phyloP scores from a whole-genome alignment of 2,329 filamentous ascomycete species.

The Botrytis paeoniae region DNA sequence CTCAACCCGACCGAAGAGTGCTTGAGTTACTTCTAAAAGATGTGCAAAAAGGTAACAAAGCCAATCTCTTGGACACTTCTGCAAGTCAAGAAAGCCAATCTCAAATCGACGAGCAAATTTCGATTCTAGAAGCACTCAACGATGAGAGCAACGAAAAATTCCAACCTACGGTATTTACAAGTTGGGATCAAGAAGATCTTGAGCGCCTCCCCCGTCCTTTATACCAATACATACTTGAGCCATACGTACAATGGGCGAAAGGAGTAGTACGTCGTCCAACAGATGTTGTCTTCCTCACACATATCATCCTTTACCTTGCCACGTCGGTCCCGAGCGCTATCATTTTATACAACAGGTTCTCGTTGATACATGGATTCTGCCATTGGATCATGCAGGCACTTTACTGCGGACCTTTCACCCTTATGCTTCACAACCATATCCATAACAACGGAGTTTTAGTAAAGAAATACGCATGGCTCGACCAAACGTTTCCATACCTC shows the following conservation, averaged over 20 bases:
- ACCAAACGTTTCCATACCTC: constrained; percentile 68
- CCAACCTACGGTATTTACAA: constrained; percentile 29
- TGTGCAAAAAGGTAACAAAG: constrained; percentile 1
- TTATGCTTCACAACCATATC: constrained; percentile 84
- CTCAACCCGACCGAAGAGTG: constrained; percentile 18
- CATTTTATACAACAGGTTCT: constrained; percentile 63
- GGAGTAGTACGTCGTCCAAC: constrained; percentile 37
- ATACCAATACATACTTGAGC: constrained; percentile 19
- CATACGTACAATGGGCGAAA: constrained; percentile 28
- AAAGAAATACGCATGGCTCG: constrained; percentile 54
- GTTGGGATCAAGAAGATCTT: constrained; percentile 28
- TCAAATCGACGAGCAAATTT: constrained; percentile 16
- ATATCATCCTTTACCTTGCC: constrained; percentile 67
- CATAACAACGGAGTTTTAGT: constrained; percentile 69
- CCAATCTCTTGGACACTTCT: neutral
- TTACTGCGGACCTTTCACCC: constrained; percentile 71
- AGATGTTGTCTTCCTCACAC: constrained; percentile 76
- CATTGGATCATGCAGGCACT: constrained; percentile 65
- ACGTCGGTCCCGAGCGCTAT: constrained; percentile 69
- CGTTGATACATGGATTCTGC: constrained; percentile 62
- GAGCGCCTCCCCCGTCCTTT: constrained; percentile 24
- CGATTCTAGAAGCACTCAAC: constrained; percentile 18
- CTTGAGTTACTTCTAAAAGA: constrained; percentile 16
- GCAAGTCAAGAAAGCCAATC: neutral
- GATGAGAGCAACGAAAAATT: constrained; percentile 24